Percentiles rank a stretch among this genome's conserved stretches.
Conservation (phyloP, 2,329 filamentous ascomycete species). For the Botrytis hyacinthi region DNA sequence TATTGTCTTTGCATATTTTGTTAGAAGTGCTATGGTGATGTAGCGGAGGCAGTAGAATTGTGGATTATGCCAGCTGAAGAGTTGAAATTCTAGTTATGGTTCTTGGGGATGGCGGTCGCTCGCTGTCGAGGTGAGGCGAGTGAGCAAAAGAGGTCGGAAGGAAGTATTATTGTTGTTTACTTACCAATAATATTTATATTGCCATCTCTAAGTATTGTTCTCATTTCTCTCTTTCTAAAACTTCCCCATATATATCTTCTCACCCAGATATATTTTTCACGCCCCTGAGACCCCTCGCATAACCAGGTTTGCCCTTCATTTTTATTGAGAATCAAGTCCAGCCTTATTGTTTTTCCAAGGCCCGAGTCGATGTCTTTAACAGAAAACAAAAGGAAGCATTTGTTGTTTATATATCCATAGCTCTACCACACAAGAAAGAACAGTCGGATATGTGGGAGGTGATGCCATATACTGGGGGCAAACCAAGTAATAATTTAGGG, state of each 20-base stretch:
- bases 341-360: not conserved
- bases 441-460: not conserved
- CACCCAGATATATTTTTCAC: not conserved
- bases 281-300: not conserved
- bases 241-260: too few relatives aligned
- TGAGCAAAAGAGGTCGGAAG: not conserved
- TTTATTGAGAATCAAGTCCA: not conserved
- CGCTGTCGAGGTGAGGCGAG: not conserved
- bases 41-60: not conserved
- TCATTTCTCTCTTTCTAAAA: too few relatives aligned
- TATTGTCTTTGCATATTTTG: not conserved
- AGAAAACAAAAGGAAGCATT: not conserved
- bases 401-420: not conserved
- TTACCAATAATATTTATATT: too few relatives aligned
- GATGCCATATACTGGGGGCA: too few relatives aligned
- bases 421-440: not conserved
- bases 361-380: not conserved
- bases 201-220: too few relatives aligned
- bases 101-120: too few relatives aligned
- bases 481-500: too few relatives aligned
- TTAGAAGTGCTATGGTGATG: rapidly evolving
- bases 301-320: not conserved
- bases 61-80: not conserved
- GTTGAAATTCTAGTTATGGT: too few relatives aligned
- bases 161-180: not conserved